phyloP scores from a whole-genome alignment of 169 alveolate species.

The Blepharisma undulans region DNA sequence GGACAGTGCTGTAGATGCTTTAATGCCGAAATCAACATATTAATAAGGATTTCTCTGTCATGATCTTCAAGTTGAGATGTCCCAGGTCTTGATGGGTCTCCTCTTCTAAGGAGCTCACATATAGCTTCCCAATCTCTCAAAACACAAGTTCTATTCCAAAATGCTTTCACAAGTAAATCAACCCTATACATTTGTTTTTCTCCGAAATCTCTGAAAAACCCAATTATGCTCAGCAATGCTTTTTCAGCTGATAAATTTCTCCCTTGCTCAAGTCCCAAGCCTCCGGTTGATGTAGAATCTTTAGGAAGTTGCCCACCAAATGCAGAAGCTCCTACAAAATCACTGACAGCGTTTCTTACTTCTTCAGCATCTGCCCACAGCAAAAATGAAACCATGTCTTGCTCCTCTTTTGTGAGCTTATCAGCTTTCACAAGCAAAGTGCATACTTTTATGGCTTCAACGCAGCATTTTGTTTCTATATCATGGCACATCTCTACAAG shows the following conservation, averaged over 20 bases:
- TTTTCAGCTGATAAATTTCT: background rate
- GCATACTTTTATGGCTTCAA: background rate
- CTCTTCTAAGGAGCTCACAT: constrained; percentile 21
- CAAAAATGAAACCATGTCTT: constrained; percentile 5
- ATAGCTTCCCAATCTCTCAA: constrained; percentile 26
- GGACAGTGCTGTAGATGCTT: background rate
- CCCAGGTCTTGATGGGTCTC: background rate
- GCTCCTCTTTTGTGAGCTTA: background rate
- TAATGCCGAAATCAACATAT: background rate
- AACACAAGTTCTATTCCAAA: constrained; percentile 26
- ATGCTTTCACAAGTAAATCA: constrained; percentile 7
- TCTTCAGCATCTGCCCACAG: constrained; percentile 31
- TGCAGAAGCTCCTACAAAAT: background rate
- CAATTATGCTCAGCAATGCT: background rate
- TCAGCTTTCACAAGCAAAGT: background rate
- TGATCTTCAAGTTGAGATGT: background rate
- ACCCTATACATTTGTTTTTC: constrained; percentile 2
- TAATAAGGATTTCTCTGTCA: background rate
- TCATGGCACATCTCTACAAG: constrained; percentile 29
- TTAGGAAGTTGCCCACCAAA: background rate
- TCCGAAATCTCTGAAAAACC: background rate
- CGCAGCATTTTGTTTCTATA: constrained; percentile 21
- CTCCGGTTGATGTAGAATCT: background rate
- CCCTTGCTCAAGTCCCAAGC: background rate
- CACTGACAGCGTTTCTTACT: constrained; percentile 1